Base-by-base conservation (phyloP, 257 asterid species). In the Nicotiana sylvestris region DNA sequence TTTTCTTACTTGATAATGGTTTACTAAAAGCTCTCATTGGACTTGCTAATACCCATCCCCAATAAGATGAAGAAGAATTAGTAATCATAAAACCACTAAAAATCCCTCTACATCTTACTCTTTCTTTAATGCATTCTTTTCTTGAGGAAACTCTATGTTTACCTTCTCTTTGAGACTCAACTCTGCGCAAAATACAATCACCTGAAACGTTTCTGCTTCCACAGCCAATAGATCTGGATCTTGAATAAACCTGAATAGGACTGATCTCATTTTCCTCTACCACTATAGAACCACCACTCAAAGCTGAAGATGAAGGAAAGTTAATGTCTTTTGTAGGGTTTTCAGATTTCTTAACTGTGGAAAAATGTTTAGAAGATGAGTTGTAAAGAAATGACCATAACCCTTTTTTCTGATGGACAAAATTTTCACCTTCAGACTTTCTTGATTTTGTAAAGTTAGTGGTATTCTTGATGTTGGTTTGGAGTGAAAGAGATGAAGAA, bases 31-130 rank as follows among this genome's bases (percentile, higher is more conserved):
- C 98, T 77, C 97, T 94, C 93, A 95, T 92, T 21, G 99, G 99
- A 62, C 98, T 93, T 9, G 99, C 97, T 76, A 95, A 89, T 81
- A 95, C 96, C 99, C 99, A 93, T 4, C 97, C 98, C 99, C 98
- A 93, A 81, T 96, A 88, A 11, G 97, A 92, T 1, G 97, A 94
- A 0, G 97, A 92, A 1, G 98, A 92, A 2, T 97, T 91, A 4
- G 97, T 88, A 69, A 91, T 88, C 90, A 92, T 94, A 65, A 95
- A 93, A 15, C 97, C 97, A 84, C 98, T 89, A 81, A 95, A 95
- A 77, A 95, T 87, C 77, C 99, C 98, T 72, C 95, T 97, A 87
- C 99, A 94, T 32, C 89, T 92, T 18, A 95, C 98, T 79, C 96
- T 91, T 21, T 92, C 98, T 68, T 90, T 93, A 51, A 92, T 90